Conservation (phyloP, 75 land plant species). For the Cupressus sempervirens region DNA sequence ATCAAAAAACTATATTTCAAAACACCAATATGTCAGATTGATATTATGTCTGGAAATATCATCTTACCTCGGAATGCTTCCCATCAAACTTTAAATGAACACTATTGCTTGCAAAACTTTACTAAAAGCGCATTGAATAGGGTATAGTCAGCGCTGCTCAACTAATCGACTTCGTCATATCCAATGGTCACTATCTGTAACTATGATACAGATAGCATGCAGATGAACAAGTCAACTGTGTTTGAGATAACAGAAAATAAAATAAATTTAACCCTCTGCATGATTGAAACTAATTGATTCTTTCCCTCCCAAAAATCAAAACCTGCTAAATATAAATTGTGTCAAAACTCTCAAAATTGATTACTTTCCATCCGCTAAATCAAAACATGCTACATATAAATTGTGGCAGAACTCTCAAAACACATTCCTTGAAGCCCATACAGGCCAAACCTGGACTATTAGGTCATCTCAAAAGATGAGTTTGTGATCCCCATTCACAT, state of each 20-base stretch:
- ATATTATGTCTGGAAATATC: not conserved
- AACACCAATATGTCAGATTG: not conserved
- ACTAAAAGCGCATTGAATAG: not conserved
- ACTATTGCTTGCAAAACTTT: not conserved
- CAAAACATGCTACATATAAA: not conserved
- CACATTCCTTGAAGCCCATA: not conserved
- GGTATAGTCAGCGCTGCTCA: not conserved
- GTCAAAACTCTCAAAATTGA: not conserved
- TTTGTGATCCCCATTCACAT: not conserved
- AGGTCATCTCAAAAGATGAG: not conserved
- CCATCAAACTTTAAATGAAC: not conserved
- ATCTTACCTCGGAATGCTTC: not conserved
- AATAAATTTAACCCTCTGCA: not conserved
- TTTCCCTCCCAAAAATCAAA: not conserved
- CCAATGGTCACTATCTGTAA: not conserved
- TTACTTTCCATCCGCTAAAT: not conserved
- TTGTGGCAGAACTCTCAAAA: not conserved
- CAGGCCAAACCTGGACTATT: not conserved
- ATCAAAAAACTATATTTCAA: not conserved
- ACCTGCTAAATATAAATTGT: not conserved
- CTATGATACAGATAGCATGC: not conserved
- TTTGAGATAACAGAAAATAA: not conserved
- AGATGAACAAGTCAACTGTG: not conserved
- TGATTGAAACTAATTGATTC: not conserved
- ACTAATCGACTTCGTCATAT: not conserved